These are phyloP conservation scores for Fagopyrum tataricum DNA, from an alignment of 148 eudicot genomes.

Conservation along the genomic window DNA sequence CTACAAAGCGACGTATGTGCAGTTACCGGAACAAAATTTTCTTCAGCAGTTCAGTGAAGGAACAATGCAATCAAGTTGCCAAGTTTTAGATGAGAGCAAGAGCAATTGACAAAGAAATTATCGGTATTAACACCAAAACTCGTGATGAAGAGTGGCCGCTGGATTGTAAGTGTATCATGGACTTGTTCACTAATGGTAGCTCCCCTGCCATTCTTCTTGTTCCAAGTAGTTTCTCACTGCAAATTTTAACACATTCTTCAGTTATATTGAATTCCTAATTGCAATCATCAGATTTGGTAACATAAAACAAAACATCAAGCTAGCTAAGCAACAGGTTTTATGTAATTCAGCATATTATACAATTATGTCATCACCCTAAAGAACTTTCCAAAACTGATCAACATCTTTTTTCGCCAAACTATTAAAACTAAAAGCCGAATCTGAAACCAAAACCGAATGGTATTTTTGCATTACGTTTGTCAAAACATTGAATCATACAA, in stretches of 20 bases:
- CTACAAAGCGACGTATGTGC: neutral
- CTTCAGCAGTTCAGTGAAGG: neutral
- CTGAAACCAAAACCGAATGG: no score
- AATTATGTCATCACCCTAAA: neutral
- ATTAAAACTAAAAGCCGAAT: no score
- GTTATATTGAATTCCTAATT: neutral
- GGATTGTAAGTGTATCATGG: constrained; percentile 66
- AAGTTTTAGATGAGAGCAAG: constrained; percentile 8
- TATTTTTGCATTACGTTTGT: no score
- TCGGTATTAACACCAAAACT: constrained; percentile 28
- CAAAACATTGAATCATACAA: no score
- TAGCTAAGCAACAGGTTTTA: neutral
- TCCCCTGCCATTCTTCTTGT: constrained; percentile 63
- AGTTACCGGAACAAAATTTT: neutral
- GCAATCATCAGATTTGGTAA: no score
- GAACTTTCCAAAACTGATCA: no score
- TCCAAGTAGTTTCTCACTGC: constrained; percentile 68
- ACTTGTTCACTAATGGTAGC: constrained; percentile 80
- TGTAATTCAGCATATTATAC: neutral
- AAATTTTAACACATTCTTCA: constrained; percentile 1
- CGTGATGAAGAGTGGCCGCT: constrained; percentile 21
- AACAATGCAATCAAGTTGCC: neutral
- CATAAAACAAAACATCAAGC: no score
- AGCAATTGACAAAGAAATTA: constrained; percentile 17
- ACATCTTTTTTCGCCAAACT: no score